A percentile compares a stretch with the other conserved stretches of the same genome.
Evolutionary conservation across 371 early-diverging fungal species (phyloP).

Genomic region (Polyrhizophydium stewartii): DNA sequence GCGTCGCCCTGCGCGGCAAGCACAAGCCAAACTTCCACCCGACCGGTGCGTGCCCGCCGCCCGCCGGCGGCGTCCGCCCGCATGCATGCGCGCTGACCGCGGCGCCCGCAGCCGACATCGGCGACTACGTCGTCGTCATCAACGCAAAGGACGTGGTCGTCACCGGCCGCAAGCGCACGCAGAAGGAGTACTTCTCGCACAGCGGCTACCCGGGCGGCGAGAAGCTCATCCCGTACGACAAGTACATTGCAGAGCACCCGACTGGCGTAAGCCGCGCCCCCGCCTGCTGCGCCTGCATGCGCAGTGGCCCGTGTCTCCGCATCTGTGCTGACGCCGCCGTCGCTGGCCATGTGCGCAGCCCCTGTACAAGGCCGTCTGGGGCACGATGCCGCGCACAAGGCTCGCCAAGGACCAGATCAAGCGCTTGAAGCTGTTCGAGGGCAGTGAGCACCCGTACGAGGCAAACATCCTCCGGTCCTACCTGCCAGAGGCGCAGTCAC

Average conservation of each 20-base stretch:
- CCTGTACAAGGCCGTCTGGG: constrained; percentile 87
- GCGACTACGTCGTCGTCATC: constrained; percentile 96
- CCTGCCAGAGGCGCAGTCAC: background rate
- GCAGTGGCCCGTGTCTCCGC: background rate
- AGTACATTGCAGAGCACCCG: constrained; percentile 73
- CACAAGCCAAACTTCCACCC: constrained; percentile 95
- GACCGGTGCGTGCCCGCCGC: constrained; percentile 57
- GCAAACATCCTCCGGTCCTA: constrained; percentile 63
- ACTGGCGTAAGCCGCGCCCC: constrained; percentile 52
- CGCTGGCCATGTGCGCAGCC: constrained; percentile 28
- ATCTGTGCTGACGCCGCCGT: background rate
- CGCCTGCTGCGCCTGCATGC: too few species aligned
- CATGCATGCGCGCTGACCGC: background rate
- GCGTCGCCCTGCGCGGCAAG: constrained; percentile 94
- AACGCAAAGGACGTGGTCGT: constrained; percentile 83
- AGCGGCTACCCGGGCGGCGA: constrained; percentile 90
- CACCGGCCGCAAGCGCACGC: constrained; percentile 82
- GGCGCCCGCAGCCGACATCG: constrained; percentile 81
- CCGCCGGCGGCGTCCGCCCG: background rate
- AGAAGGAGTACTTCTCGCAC: constrained; percentile 89
- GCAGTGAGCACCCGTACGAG: constrained; percentile 85
- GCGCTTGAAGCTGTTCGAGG: constrained; percentile 85
- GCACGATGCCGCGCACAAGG: constrained; percentile 95
- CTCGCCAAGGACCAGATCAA: constrained; percentile 71
- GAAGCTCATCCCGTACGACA: constrained; percentile 72